Conservation (phyloP, 2,329 filamentous ascomycete genomes). For the Metarhizium guizhouense region DNA sequence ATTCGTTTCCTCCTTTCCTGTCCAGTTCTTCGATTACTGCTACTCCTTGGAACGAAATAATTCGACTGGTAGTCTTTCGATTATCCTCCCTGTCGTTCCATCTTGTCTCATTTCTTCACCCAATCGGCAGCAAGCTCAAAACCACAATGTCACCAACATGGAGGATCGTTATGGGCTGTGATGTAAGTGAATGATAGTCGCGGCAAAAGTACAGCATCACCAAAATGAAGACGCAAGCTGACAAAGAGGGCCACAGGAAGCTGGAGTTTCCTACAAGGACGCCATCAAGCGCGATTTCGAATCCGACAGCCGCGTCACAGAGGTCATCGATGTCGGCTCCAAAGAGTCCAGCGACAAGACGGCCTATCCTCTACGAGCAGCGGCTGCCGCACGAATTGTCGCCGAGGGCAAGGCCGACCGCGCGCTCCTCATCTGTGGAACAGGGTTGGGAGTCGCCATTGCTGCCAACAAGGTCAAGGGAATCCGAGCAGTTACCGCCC, state of each 20-base stretch:
- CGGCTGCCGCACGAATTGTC: slow-evolving; percentile 58
- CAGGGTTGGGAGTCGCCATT: slow-evolving; percentile 80
- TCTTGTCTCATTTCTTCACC: not conserved
- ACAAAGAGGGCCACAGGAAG: slow-evolving; percentile 38
- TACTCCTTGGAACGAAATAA: not conserved
- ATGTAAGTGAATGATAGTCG: slow-evolving; percentile 29
- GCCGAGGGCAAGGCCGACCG: slow-evolving; percentile 60
- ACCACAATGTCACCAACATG: slow-evolving; percentile 36
- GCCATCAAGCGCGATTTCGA: slow-evolving; percentile 66
- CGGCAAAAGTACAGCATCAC: not conserved
- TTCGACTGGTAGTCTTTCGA: not conserved
- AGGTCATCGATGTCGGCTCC: slow-evolving; percentile 68
- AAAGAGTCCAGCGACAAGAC: slow-evolving; percentile 60
- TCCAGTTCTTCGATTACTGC: not conserved
- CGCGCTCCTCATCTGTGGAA: slow-evolving; percentile 76
- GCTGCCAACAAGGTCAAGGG: slow-evolving; percentile 82
- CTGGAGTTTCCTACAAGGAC: slow-evolving; percentile 71
- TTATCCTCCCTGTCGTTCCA: not conserved
- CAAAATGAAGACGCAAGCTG: not conserved
- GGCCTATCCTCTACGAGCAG: slow-evolving; percentile 72
- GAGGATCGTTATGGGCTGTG: slow-evolving; percentile 45
- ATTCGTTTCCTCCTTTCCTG: not conserved
- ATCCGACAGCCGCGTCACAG: slow-evolving; percentile 54
- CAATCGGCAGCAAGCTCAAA: not conserved
- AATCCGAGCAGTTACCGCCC: slow-evolving; percentile 78